Evolutionary conservation across 2,329 filamentous ascomycete species (phyloP), one percentile per base, ranked within the genome.

Genomic region (Volutella citrinella): DNA sequence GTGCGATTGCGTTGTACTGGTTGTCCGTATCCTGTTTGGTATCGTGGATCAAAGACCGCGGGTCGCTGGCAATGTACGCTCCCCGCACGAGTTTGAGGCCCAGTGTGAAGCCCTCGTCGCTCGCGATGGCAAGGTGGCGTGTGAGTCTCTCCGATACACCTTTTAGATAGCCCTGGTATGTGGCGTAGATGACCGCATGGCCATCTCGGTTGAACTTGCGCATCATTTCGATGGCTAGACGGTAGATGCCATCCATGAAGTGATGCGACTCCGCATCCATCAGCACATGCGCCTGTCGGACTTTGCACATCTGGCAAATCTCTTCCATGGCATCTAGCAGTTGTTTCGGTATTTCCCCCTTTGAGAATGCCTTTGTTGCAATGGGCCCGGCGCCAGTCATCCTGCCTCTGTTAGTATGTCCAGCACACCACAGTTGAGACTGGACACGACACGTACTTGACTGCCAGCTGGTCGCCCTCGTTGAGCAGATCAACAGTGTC

Each of bases 141-240:
- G 63, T 56, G 4, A 78, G 46, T 5, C 60, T 64, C 9, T 41
- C 51, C 1, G 65, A 54, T 2, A 68, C 72, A 31, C 57, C 57
- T 51, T 72, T 72, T 13, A 79, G 64, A 48, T 79, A 79, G 30
- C 67, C 70, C 42, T 79, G 76, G 55, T 78, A 78, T 2, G 75
- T 76, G 46, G 68, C 76, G 49, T 61, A 67, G 11, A 67, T 46
- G n/a, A 60, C 48, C 8, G 49, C 64, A 4, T 47, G 38, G 7
- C 55, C 52, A 10, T 64, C 51, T 0, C 54, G 57, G 49, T 72
- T 72, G 54, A 55, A 65, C 37, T 52, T 52, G 26, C 54, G 51
- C 55, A 64, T 64, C 10, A 65, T 40, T 12, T 61, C 51, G 11
- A 67, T 43, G 3, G 57, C 56, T 5, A 55, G 42, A 4, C 42